A percentile compares a stretch with the other conserved stretches of the same genome.
These are phyloP conservation scores for Talaromyces rugulosus DNA, from an alignment of 2,329 filamentous ascomycete genomes.

Conservation along the genomic window DNA sequence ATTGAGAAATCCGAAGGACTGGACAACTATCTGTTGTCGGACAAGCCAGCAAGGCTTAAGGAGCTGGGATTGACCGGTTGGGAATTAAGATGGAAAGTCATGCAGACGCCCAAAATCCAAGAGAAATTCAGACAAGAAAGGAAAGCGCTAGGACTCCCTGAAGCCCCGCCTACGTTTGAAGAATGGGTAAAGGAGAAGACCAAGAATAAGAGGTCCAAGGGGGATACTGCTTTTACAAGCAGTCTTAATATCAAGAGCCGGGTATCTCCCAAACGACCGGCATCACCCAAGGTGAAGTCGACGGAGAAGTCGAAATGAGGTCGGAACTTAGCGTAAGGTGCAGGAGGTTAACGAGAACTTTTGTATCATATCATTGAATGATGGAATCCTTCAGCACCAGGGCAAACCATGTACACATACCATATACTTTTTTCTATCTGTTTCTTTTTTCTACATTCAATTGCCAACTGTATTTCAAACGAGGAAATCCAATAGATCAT, in stretches of 20 bases:
- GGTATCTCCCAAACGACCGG: neutral
- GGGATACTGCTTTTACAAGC: constrained; percentile 15
- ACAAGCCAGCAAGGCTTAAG: constrained; percentile 71
- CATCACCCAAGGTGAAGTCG: neutral
- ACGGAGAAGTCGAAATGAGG: constrained; percentile 1
- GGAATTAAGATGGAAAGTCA: constrained; percentile 82
- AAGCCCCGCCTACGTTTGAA: constrained; percentile 37
- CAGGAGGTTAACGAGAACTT: neutral
- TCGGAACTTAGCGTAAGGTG: constrained; percentile 1
- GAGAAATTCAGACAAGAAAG: constrained; percentile 64
- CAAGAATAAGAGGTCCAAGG: constrained; percentile 31
- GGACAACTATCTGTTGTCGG: constrained; percentile 84
- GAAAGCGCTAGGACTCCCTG: constrained; percentile 59
- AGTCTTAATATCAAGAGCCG: constrained; percentile 28
- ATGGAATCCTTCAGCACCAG: neutral
- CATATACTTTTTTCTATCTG: neutral
- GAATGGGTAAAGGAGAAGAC: constrained; percentile 43
- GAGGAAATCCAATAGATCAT: neutral
- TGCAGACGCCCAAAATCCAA: constrained; percentile 70
- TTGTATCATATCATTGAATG: constrained; percentile 10
- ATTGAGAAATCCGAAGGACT: constrained; percentile 84
- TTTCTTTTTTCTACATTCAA: neutral
- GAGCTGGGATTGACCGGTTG: constrained; percentile 88
- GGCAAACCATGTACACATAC: constrained; percentile 5
- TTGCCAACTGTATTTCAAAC: neutral